These are phyloP conservation scores for Dictyostelium intermedium DNA, from an alignment of 78 protist species.

Conservation along the genomic window DNA sequence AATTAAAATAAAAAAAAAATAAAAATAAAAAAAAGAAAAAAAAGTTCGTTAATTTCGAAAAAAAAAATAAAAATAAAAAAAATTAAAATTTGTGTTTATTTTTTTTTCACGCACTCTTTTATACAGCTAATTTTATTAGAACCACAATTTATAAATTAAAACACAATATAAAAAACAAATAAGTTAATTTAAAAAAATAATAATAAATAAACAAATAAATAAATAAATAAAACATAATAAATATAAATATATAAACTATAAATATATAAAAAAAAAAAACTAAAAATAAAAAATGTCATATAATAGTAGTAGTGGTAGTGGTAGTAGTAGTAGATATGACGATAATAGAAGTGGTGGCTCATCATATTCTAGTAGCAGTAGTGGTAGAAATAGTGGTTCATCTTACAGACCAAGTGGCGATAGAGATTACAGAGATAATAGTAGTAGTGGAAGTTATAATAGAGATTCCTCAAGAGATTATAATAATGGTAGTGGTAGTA, in stretches of 20 bases:
- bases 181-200: no score
- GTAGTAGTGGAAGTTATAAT: neutral
- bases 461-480: conserved; percentile 5
- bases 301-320: neutral
- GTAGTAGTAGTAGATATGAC: neutral
- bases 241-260: no score
- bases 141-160: no score
- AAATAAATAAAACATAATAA: neutral
- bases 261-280: neutral
- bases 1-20: no score
- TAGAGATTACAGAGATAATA: neutral
- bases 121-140: no score
- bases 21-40: no score
- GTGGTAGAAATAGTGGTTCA: neutral
- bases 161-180: no score
- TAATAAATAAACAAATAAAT: no score
- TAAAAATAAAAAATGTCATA: neutral
- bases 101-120: no score
- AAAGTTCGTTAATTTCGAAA: no score
- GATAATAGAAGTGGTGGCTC: neutral
- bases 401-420: neutral
- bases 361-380: neutral
- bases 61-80: no score
- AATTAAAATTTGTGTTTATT: no score
- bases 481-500: neutral